A percentile compares a stretch with the other conserved stretches of the same genome.
Conservation (phyloP, 768 basidiomycete genomes). For the Rhodosporidiobolus odoratus region DNA sequence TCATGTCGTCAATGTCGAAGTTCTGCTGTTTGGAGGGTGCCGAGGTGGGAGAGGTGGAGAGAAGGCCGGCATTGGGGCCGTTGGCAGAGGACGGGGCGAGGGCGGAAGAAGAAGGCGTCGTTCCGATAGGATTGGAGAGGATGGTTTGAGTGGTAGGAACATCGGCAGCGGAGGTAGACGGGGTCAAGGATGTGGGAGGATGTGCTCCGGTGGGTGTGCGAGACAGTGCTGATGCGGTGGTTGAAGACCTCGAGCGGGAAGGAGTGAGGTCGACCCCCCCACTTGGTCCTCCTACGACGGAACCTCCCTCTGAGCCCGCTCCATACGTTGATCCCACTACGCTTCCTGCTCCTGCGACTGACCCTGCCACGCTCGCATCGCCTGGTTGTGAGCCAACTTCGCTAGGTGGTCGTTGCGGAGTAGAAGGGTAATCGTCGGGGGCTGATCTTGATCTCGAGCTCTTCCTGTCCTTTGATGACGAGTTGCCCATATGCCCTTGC, state of each 20-base stretch:
- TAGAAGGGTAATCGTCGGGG: background rate
- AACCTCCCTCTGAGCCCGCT: background rate
- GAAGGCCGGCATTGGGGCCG: conserved; percentile 37
- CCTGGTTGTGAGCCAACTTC: too few species aligned
- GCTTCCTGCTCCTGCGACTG: background rate
- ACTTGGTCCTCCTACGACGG: background rate
- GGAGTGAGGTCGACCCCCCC: conserved; percentile 5
- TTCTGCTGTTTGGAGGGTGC: conserved; percentile 46
- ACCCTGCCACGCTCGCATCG: too few species aligned
- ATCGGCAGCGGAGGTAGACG: conserved; percentile 52
- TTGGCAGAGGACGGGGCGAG: background rate
- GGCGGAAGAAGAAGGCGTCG: conserved; percentile 29
- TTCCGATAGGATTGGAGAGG: conserved; percentile 60
- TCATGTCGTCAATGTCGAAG: conserved; percentile 97
- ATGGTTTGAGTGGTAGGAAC: conserved; percentile 79
- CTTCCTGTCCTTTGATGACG: conserved; percentile 28
- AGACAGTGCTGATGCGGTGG: conserved; percentile 5
- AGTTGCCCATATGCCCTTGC: conserved; percentile 29
- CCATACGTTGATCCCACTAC: background rate
- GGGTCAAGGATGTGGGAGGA: background rate
- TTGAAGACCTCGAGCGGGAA: conserved; percentile 17
- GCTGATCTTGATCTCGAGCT: background rate
- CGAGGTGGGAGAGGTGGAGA: conserved; percentile 35
- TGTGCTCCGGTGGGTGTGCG: background rate
- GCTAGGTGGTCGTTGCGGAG: background rate